Evolutionary conservation across 2,329 filamentous ascomycete genomes (phyloP).

Genomic region (Cephalotrichum gorgonifer): DNA sequence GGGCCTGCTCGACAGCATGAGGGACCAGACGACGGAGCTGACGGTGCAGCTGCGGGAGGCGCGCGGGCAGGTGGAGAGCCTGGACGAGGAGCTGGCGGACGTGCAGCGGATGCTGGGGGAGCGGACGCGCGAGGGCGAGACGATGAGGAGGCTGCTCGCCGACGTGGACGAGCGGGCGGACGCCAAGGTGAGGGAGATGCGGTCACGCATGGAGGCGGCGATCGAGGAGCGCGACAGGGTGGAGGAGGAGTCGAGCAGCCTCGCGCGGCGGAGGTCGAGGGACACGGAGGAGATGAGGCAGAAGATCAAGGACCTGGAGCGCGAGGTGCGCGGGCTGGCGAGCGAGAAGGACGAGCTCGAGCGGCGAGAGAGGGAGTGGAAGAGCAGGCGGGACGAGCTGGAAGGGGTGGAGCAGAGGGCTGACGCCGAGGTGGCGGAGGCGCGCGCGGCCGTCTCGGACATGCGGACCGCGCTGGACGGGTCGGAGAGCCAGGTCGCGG

Average conservation of each 20-base stretch:
- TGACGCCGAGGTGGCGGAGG: constrained; percentile 62
- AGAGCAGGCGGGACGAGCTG: constrained; percentile 62
- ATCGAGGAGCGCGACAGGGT: constrained; percentile 89
- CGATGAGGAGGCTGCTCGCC: constrained; percentile 79
- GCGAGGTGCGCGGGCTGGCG: constrained; percentile 57
- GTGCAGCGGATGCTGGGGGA: constrained; percentile 79
- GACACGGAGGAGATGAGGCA: constrained; percentile 80
- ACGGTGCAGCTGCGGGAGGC: constrained; percentile 87
- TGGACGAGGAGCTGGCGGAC: constrained; percentile 88
- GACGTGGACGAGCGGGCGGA: constrained; percentile 82
- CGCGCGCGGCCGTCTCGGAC: constrained; percentile 65
- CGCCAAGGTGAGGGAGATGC: constrained; percentile 75
- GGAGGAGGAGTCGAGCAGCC: constrained; percentile 78
- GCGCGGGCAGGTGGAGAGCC: constrained; percentile 66
- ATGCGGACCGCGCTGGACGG: constrained; percentile 75
- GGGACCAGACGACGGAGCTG: constrained; percentile 82
- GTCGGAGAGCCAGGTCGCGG: constrained; percentile 71
- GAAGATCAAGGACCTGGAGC: constrained; percentile 72
- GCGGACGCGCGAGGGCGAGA: constrained; percentile 84
- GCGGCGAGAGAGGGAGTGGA: constrained; percentile 63
- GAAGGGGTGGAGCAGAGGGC: constrained; percentile 61
- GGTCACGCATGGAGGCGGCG: constrained; percentile 75
- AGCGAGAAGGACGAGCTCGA: constrained; percentile 74
- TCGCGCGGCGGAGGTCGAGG: constrained; percentile 64
- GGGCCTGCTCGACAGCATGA: constrained; percentile 80